Evolutionary conservation across 2,329 filamentous ascomycete species (phyloP).

Genomic region (Xylariaceae sp.): DNA sequence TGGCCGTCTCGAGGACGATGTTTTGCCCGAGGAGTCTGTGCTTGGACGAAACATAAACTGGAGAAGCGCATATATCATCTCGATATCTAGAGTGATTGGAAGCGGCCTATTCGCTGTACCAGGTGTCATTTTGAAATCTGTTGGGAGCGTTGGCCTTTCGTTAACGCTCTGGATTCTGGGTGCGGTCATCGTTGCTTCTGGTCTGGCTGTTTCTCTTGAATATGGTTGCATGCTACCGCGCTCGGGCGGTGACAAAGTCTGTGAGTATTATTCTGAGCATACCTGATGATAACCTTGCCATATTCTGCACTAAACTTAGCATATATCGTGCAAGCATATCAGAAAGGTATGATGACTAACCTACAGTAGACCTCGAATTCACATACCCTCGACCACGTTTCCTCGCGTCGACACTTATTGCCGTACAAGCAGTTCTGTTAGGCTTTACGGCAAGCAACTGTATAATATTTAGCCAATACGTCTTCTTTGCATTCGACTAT

Average conservation of each 20-base stretch:
- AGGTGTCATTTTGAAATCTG: constrained; percentile 62
- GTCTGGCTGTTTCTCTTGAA: constrained; percentile 62
- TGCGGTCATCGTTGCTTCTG: constrained; percentile 58
- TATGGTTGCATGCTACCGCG: constrained; percentile 70
- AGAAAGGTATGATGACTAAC: not conserved
- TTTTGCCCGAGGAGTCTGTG: constrained; percentile 57
- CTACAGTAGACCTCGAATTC: constrained; percentile 55
- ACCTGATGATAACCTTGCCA: too few relatives aligned
- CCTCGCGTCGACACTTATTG: constrained; percentile 62
- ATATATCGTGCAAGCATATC: too few relatives aligned
- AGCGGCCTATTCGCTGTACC: constrained; percentile 72
- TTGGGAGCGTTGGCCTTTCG: constrained; percentile 64
- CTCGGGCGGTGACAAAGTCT: constrained; percentile 67
- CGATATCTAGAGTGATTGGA: constrained; percentile 67
- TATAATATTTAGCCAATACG: constrained; percentile 66
- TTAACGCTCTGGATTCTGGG: constrained; percentile 63
- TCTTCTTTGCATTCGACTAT: constrained; percentile 55
- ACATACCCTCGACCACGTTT: constrained; percentile 63
- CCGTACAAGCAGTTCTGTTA: constrained; percentile 60
- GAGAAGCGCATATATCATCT: constrained; percentile 63
- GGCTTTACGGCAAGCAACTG: constrained; percentile 70
- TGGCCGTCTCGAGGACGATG: constrained; percentile 52
- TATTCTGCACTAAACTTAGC: too few relatives aligned
- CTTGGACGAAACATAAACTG: constrained; percentile 60
- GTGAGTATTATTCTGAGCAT: not conserved